Base-by-base conservation (phyloP, 2,329 filamentous ascomycete genomes). In the Trichoderma koningii region DNA sequence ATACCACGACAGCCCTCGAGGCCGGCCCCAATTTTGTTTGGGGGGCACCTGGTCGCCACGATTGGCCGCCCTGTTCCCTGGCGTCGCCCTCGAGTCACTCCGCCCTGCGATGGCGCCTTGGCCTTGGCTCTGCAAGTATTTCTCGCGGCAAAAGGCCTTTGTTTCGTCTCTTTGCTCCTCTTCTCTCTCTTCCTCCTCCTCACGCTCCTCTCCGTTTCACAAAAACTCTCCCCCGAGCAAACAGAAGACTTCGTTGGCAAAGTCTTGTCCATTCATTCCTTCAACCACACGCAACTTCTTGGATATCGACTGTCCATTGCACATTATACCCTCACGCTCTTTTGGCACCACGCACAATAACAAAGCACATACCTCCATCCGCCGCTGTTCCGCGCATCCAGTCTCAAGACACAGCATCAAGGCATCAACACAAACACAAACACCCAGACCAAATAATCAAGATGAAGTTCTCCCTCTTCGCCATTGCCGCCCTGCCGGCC, bases 401-500 rank as follows among this genome's bases (percentile, higher is more conserved):
- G 34, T 38, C 51, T 38, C 45, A 48, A 47, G 55, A 44, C 52
- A 55, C 30, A 9, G 30, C 30, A 30, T 30, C 30, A 30, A 30
- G 30, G 1, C 30, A 9, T 7, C 30, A 30, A 30, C 2, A 30
- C 30, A 30, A 23, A 23, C 2, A 7, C 30, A 30, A 30, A 70
- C 53, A 56, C 63, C 55, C n/a, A 52, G 7, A 48, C 9, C 44
- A 69, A 7, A 65, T 60, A 67, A 66, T 68, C 71, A 75, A 66
- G 63, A 80, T 80, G 78, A 77, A 78, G 53, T 70, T 78, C 69
- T 73, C 74, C 52, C 75, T 80, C 34, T 70, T 86, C 66, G 65
- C 82, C 71, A 73, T 83, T 66, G 80, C 81, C 67, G 73, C 82
- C 68, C 79, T 87, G 72, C 84, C 85, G 70, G 77, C 84, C 61